Evolutionary conservation across 2,329 filamentous ascomycete species (phyloP).

Genomic region (Trichophyton mentagrophytes): DNA sequence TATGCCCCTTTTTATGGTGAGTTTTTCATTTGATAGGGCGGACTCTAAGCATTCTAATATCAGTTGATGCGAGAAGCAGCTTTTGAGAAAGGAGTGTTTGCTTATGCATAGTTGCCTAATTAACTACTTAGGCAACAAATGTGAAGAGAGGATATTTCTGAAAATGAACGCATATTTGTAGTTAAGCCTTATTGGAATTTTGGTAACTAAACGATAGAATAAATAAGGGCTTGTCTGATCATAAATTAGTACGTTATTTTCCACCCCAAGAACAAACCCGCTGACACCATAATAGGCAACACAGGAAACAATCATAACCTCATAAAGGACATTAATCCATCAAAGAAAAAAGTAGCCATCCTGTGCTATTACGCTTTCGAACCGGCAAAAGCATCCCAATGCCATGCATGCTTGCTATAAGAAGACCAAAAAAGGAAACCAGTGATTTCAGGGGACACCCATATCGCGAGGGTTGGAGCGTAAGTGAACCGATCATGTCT

Average conservation of each 20-base stretch:
- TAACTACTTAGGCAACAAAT: no score
- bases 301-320: not conserved
- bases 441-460: not conserved
- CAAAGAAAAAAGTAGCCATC: not conserved
- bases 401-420: not conserved
- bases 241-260: not conserved
- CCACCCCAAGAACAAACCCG: not conserved
- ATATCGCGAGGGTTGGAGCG: not conserved
- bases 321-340: not conserved
- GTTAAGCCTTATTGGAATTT: not conserved
- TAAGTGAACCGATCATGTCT: not conserved
- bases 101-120: no score
- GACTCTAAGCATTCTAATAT: no score
- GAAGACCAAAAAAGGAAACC: not conserved
- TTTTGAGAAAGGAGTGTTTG: no score
- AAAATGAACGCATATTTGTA: not conserved
- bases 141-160: no score
- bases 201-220: not conserved
- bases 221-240: not conserved
- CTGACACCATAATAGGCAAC: not conserved
- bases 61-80: no score
- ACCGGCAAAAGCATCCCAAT: not conserved
- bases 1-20: not conserved
- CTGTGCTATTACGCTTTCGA: not conserved
- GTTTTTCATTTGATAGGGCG: no score